Evolutionary conservation across 805 yeast species (phyloP).

Genomic region (Phaffomyces thermotolerans): DNA sequence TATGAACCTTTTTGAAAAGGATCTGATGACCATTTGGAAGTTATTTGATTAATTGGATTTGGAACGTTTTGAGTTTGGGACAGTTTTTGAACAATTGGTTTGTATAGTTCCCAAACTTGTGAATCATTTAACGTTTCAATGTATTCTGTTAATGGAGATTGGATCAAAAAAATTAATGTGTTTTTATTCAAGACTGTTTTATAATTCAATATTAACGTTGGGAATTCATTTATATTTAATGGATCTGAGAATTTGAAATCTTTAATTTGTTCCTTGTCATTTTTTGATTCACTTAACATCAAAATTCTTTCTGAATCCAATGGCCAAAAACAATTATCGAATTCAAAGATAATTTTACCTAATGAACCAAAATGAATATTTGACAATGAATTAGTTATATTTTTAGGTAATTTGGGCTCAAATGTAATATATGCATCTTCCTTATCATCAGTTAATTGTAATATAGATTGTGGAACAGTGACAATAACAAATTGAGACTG

Average conservation of each 20-base stretch:
- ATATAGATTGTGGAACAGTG: constrained; percentile 70
- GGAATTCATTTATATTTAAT: constrained; percentile 49
- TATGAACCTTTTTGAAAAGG: constrained; percentile 79
- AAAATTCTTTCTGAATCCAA: constrained; percentile 42
- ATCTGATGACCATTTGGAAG: constrained; percentile 74
- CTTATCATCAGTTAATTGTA: constrained; percentile 33
- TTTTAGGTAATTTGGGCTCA: constrained; percentile 46
- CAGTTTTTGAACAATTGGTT: constrained; percentile 31
- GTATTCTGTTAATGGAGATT: constrained; percentile 64
- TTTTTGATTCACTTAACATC: constrained; percentile 32
- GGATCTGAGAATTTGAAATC: constrained; percentile 7
- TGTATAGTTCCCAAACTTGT: constrained; percentile 49
- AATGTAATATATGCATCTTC: constrained; percentile 45
- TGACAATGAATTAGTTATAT: constrained; percentile 36
- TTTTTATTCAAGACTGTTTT: constrained; percentile 43
- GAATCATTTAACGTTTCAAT: constrained; percentile 39
- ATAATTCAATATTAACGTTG: constrained; percentile 54
- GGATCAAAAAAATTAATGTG: constrained; percentile 57
- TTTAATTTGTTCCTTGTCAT: too few relatives aligned
- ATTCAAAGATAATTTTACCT: constrained; percentile 70
- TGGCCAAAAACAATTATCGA: constrained; percentile 56
- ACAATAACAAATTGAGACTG: constrained; percentile 54
- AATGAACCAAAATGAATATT: constrained; percentile 56
- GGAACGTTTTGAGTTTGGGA: constrained; percentile 23
- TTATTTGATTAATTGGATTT: constrained; percentile 34